Base-by-base conservation (phyloP, 768 basidiomycete genomes). In the Megacollybia marginata region DNA sequence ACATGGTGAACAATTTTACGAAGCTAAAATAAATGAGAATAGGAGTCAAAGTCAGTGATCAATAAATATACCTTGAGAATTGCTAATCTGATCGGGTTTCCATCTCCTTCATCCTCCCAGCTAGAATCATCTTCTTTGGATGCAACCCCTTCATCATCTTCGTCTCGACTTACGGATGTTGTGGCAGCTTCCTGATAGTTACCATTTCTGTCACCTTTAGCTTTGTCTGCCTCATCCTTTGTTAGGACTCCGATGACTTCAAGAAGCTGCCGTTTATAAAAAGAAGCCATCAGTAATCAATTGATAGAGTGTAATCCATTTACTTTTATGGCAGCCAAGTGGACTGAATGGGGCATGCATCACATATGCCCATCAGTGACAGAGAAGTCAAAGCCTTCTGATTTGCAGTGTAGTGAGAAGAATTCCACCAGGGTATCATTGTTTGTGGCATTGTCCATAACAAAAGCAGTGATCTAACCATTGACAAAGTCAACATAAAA, bases 241-340 rank as follows among this genome's bases (percentile, higher is more conserved):
- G n/a, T n/a, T 6, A 52, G 58, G 7, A 65, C 43, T 1, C 66
- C 61, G 40, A 68, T 65, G 1, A 48, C 62, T 42, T 68, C 60
- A 2, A 69, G 61, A 6, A 69, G 56, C 67, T 67, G 4, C 40
- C 19, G 9, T 35, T 10, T 38, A 9, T 28, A 2, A 28, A 33
- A 16, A 42, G 31, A 10, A 34, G 33, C 8, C 5, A 19, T 28
- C 6, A 28, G 6, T 28, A 28, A 28, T 2, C 23, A n/a, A n/a
- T n/a, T n/a, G n/a, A n/a, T n/a, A n/a, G n/a, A n/a, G 15, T n/a
- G n/a, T n/a, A n/a, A n/a, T n/a, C 7, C 31, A 46, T 28, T 16
- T 48, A 61, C 62, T 57, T 62, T 54, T 19, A 61, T 18, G 4
- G 62, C 62, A 5, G 62, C 55, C 4, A 62, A 52, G 44, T 63